Evolutionary conservation across 1,284 basidiomycete genomes (phyloP).

Genomic region (Pseudomicrostroma phylloplanum): DNA sequence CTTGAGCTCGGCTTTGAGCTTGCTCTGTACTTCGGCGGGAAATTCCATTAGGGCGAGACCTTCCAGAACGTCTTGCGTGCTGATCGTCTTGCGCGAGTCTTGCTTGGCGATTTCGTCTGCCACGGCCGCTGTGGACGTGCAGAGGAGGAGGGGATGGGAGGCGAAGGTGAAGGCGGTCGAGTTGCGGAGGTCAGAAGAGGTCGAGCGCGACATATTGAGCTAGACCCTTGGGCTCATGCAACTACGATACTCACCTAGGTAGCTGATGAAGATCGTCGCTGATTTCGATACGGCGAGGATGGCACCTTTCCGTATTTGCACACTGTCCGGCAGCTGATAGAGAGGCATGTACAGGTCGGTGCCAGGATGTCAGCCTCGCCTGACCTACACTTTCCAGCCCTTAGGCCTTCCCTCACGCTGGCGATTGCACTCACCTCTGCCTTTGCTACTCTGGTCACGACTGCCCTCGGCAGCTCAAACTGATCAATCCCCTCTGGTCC

Average conservation of each 20-base stretch:
- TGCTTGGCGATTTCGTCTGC: constrained; percentile 7
- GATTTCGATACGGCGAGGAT: constrained; percentile 5
- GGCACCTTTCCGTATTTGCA: constrained; percentile 2
- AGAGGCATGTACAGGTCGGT: neutral
- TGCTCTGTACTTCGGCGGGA: neutral
- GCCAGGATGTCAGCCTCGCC: neutral
- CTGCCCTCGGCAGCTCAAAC: constrained; percentile 1
- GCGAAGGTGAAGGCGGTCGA: too few relatives aligned
- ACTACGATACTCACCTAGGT: neutral
- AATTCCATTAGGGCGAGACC: neutral
- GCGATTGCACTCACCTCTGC: constrained; percentile 5
- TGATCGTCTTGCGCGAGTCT: constrained; percentile 4
- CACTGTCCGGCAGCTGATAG: constrained; percentile 1
- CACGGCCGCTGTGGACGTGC: neutral
- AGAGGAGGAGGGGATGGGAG: too few relatives aligned
- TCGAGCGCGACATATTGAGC: too few relatives aligned
- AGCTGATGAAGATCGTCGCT: constrained; percentile 5
- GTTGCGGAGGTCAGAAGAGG: too few relatives aligned
- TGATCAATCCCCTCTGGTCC: neutral
- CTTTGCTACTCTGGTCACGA: constrained; percentile 1
- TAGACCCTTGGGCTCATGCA: too few relatives aligned
- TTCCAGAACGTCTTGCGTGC: neutral
- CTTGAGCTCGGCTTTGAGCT: neutral
- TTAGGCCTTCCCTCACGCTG: neutral
- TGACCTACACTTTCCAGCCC: neutral